These are phyloP conservation scores for Golubevia pallescens DNA, from an alignment of 1,284 basidiomycete genomes.

Conservation along the genomic window DNA sequence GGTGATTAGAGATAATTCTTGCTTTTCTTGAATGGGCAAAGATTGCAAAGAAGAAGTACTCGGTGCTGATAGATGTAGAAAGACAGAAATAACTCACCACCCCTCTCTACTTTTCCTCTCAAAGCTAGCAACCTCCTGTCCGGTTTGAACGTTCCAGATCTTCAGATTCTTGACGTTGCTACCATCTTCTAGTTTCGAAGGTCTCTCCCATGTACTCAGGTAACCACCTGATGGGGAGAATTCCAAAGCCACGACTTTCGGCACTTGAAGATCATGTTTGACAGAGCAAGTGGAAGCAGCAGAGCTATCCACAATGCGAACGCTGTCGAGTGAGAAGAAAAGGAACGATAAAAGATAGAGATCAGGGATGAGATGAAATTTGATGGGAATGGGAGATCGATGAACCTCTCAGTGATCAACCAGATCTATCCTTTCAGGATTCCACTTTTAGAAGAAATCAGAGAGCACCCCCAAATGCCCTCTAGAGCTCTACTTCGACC, in stretches of 20 bases:
- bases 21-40: too few species aligned
- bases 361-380: background rate
- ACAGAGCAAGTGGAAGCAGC: conserved; percentile 26
- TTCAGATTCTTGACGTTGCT: conserved; percentile 43
- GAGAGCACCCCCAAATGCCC: too few species aligned
- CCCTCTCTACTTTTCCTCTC: conserved; percentile 57
- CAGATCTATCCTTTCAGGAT: too few species aligned
- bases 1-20: background rate
- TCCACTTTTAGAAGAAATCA: too few species aligned
- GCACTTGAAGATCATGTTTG: conserved; percentile 39
- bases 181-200: conserved; percentile 48
- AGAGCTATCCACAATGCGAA: conserved; percentile 43
- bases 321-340: background rate
- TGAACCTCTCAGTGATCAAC: too few species aligned
- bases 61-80: background rate
- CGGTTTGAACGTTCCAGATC: conserved; percentile 53
- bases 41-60: too few species aligned
- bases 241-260: conserved; percentile 46
- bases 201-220: conserved; percentile 59
- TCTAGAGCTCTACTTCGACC: too few species aligned
- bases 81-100: conserved; percentile 16
- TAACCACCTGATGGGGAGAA: conserved; percentile 57
- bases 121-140: conserved; percentile 43
- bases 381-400: background rate
- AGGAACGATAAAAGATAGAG: too few species aligned